phyloP scores from a whole-genome alignment of 2,329 filamentous ascomycete genomes.

The Beauveria asiatica region DNA sequence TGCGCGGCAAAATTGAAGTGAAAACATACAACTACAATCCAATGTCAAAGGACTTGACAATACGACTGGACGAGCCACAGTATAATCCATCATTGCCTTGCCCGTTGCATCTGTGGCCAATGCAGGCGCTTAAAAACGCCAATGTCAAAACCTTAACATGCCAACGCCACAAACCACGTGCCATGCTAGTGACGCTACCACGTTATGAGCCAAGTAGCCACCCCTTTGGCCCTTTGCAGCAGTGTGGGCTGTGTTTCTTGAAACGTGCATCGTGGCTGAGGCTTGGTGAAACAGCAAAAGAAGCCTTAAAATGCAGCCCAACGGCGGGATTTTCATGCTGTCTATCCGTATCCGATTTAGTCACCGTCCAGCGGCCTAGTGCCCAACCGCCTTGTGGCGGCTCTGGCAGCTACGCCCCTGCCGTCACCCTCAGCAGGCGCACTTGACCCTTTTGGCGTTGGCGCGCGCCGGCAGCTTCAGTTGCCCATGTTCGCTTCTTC shows the following conservation, averaged over 20 bases:
- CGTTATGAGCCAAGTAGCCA: background rate
- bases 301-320: too few relatives aligned
- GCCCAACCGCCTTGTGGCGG: background rate
- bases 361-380: too few relatives aligned
- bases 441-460: constrained; percentile 8
- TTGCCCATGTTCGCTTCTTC: background rate
- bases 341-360: too few relatives aligned
- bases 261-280: background rate
- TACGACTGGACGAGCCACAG: too few relatives aligned
- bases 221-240: background rate
- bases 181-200: too few relatives aligned
- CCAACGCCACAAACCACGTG: background rate
- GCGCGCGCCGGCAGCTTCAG: constrained; percentile 1
- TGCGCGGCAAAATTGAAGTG: too few relatives aligned
- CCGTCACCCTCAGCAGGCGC: background rate
- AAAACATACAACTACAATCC: too few relatives aligned
- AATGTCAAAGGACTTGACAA: too few relatives aligned
- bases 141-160: background rate
- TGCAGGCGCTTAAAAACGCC: background rate
- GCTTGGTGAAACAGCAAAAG: background rate
- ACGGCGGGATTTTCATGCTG: too few relatives aligned
- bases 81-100: too few relatives aligned
- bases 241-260: background rate
- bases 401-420: background rate
- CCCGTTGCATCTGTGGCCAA: background rate